Percentiles rank a stretch among this genome's conserved stretches.
phyloP scores from a whole-genome alignment of 2,329 filamentous ascomycete species.

The Xylaria hypoxylon region DNA sequence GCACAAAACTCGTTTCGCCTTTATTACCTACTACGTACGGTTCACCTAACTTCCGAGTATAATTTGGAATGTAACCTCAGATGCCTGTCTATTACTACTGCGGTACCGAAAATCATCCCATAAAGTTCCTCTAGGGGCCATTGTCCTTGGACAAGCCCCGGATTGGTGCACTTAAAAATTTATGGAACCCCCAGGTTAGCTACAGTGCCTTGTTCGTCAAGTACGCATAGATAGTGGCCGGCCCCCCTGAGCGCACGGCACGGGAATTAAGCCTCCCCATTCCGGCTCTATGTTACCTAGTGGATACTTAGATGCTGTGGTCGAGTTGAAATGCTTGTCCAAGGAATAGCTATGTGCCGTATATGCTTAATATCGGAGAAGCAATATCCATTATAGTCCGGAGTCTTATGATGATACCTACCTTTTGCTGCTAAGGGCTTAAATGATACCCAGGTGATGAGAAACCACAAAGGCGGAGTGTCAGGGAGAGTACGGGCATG shows the following conservation, averaged over 20 bases:
- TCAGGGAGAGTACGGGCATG: slow-evolving; percentile 22
- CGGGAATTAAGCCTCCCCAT: slow-evolving; percentile 25
- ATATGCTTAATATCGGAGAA: slow-evolving; percentile 17
- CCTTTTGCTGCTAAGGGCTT: slow-evolving; percentile 1
- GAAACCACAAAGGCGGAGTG: slow-evolving; percentile 21
- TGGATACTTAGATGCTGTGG: slow-evolving; percentile 19
- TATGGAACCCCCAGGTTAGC: slow-evolving; percentile 14
- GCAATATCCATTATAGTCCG: background rate
- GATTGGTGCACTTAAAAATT: slow-evolving; percentile 8
- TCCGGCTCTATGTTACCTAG: slow-evolving; percentile 28
- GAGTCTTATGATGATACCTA: slow-evolving; percentile 3
- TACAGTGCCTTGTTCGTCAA: background rate
- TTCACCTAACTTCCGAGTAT: slow-evolving; percentile 8
- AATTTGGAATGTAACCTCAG: slow-evolving; percentile 33
- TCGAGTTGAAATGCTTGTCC: slow-evolving; percentile 3
- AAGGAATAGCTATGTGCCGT: slow-evolving; percentile 15
- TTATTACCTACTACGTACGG: slow-evolving; percentile 20
- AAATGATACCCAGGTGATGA: slow-evolving; percentile 16
- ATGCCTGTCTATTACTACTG: slow-evolving; percentile 31
- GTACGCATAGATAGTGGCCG: slow-evolving; percentile 8
- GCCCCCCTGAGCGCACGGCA: slow-evolving; percentile 21
- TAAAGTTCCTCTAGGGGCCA: background rate
- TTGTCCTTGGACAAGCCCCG: slow-evolving; percentile 3
- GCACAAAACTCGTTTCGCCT: slow-evolving; percentile 26
- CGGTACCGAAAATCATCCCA: slow-evolving; percentile 18